Base-by-base conservation (phyloP, 805 yeast species). In the Starmerella asiatica region DNA sequence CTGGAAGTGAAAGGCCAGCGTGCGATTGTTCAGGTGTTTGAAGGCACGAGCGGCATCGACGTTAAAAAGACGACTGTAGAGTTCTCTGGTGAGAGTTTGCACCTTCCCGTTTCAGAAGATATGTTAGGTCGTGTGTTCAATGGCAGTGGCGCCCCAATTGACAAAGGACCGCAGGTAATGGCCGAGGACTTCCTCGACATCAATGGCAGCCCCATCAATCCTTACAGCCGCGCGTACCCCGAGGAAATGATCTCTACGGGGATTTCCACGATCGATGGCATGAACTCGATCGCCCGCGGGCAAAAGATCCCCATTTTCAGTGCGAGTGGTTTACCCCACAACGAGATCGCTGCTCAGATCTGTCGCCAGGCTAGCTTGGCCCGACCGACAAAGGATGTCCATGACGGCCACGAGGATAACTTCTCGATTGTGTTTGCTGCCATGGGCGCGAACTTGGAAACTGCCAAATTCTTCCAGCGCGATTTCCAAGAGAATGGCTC, bases 161-260 rank as follows among this genome's bases (percentile, higher is more conserved):
- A 91, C 62, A 84, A 85, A 54, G 98, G 99, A 47, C 99, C 99
- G 50, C 82, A 81, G 64, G 94, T 91, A 39, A 80, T 91, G 58
- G 99, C 99, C 42, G 99, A 91, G 65, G 99, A 91, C 63, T 91
- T 85, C 64, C 70, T 91, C 62, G 99, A 91, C 63, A 93, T 91
- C 60, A 93, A 91, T 62, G 99, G 99, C 43, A 85, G 97, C 32
- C 97, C 99, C 57, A 91, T 91, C 64, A 91, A 91, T 60, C 99
- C 99, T 39, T 91, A 66, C 62, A 93, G 96, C 32, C 86, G 99
- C 68, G 91, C 91, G 54, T 93, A 93, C 62, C 99, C 99, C 23
- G 98, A 91, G 70, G 99, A 91, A 69, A 91, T 91, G 99, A 91
- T 91, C 55, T 85, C 96, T 38, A 93, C 99, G 16, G 99, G 99